Percentiles rank a stretch among this genome's conserved stretches.
Evolutionary conservation across 495 filamentous ascomycete species (phyloP).

Genomic region (Penicillium desertorum): DNA sequence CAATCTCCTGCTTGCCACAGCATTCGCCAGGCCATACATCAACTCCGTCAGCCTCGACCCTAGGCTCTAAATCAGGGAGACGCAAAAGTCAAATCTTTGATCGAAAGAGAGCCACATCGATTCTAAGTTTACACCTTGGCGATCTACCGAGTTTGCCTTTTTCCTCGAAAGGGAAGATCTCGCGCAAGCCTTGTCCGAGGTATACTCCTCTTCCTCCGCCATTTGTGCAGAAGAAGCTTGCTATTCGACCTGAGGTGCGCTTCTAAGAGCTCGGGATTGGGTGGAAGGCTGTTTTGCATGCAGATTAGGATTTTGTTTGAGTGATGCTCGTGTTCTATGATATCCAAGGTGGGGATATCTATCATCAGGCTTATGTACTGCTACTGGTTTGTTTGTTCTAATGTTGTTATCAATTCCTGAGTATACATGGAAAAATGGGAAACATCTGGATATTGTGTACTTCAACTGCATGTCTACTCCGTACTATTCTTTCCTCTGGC

Average conservation of each 20-base stretch:
- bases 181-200: slow-evolving; percentile 16
- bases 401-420: not conserved
- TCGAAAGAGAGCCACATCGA: slow-evolving; percentile 23
- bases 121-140: slow-evolving; percentile 21
- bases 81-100: slow-evolving; percentile 6
- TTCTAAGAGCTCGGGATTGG: slow-evolving; percentile 12
- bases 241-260: slow-evolving; percentile 25
- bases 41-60: slow-evolving; percentile 6
- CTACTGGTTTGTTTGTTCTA: not conserved
- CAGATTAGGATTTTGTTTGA: not conserved
- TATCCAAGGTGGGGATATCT: not conserved
- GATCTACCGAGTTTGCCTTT: slow-evolving; percentile 16
- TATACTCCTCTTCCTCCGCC: slow-evolving; percentile 27
- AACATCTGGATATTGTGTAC: too few species aligned
- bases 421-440: not conserved
- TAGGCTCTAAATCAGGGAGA: slow-evolving; percentile 1
- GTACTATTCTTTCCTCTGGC: not conserved
- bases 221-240: slow-evolving; percentile 14
- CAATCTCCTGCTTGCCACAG: slow-evolving; percentile 18
- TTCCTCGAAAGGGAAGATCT: slow-evolving; percentile 8
- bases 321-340: not conserved
- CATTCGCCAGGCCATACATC: slow-evolving; percentile 4
- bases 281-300: not conserved
- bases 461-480: not conserved
- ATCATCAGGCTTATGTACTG: not conserved